A percentile compares a stretch with the other conserved stretches of the same genome.
phyloP scores from a whole-genome alignment of 805 yeast genomes.

The Metschnikowia drakensbergensis region DNA sequence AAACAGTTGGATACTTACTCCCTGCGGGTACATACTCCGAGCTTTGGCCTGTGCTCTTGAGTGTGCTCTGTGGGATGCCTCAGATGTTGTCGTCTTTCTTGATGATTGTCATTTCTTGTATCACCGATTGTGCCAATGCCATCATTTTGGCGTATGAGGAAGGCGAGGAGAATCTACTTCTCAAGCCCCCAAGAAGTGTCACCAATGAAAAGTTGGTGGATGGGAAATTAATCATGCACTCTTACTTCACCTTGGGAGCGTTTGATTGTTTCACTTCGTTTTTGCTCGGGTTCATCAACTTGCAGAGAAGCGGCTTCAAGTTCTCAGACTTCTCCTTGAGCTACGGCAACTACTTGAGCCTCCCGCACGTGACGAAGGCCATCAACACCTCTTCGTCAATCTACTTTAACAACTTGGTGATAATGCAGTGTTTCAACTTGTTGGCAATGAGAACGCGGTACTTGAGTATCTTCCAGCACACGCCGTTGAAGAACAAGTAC shows the following conservation, averaged over 20 bases:
- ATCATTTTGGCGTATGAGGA: slow-evolving; percentile 43
- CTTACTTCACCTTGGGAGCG: slow-evolving; percentile 43
- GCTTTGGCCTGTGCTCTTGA: slow-evolving; percentile 48
- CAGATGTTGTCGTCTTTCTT: slow-evolving; percentile 46
- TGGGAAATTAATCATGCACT: slow-evolving; percentile 36
- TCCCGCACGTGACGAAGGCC: slow-evolving; percentile 21
- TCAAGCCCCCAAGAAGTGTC: slow-evolving; percentile 40
- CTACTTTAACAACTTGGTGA: slow-evolving; percentile 45
- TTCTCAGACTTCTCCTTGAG: slow-evolving; percentile 33
- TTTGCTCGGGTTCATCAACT: slow-evolving; percentile 37
- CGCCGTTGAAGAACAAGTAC: slow-evolving; percentile 33
- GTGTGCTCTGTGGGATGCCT: slow-evolving; percentile 47
- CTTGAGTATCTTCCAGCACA: slow-evolving; percentile 40
- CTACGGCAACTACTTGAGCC: slow-evolving; percentile 29
- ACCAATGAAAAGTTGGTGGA: slow-evolving; percentile 42
- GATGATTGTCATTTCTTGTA: slow-evolving; percentile 49
- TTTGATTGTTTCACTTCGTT: slow-evolving; percentile 39
- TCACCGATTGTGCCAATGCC: slow-evolving; percentile 47
- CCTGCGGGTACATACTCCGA: slow-evolving; percentile 54
- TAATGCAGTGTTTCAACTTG: slow-evolving; percentile 46
- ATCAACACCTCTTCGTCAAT: slow-evolving; percentile 38
- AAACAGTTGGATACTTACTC: slow-evolving; percentile 44
- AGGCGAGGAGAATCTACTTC: slow-evolving; percentile 40
- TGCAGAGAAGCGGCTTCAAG: slow-evolving; percentile 31
- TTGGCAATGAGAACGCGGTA: slow-evolving; percentile 41